These are phyloP conservation scores for Fusarium redolens DNA, from an alignment of 2,329 filamentous ascomycete genomes.

Conservation along the genomic window DNA sequence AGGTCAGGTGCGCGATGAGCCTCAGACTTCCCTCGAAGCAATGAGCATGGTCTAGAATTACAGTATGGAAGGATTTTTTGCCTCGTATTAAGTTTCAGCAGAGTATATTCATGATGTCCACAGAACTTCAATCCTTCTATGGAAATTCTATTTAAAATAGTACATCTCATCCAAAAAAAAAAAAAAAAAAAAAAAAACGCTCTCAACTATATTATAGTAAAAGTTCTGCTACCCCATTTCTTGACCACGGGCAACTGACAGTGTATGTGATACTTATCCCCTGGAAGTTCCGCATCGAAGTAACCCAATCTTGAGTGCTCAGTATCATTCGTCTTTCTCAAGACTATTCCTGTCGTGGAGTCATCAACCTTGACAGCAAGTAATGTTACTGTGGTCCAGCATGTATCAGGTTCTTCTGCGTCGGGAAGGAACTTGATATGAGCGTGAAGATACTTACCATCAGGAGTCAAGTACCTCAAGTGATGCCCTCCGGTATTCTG, in stretches of 20 bases:
- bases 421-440: neutral
- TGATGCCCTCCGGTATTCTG: no score
- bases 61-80: no score
- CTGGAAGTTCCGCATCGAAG: neutral
- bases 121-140: no score
- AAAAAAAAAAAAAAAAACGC: no score
- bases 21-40: no score
- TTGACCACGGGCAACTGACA: neutral
- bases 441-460: accelerated
- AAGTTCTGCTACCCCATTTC: accelerated
- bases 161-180: no score
- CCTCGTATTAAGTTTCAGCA: no score
- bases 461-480: accelerated
- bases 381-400: neutral
- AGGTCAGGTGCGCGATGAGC: no score
- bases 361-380: neutral
- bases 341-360: neutral
- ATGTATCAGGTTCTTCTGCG: neutral
- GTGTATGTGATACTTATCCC: accelerated
- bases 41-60: no score
- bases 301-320: neutral
- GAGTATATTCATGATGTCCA: no score
- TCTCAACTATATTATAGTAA: neutral
- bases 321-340: neutral
- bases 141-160: no score